Conservation (phyloP, 2,329 filamentous ascomycete genomes). For the Colletotrichum costaricense region DNA sequence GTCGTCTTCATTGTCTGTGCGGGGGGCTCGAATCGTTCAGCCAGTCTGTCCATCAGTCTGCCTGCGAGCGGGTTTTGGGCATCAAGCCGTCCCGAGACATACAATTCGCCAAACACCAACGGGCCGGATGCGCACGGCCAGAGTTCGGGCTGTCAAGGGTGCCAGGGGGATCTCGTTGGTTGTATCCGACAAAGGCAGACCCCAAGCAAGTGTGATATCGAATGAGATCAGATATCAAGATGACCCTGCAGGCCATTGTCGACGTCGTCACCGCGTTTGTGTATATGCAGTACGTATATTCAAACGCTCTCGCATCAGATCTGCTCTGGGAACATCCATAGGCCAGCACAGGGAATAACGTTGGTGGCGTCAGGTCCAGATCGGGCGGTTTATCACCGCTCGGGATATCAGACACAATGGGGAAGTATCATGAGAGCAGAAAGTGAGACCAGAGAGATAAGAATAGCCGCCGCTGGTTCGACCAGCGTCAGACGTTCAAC, state of each 20-base stretch:
- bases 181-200: not conserved
- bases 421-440: not conserved
- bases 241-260: not conserved
- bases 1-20: not conserved
- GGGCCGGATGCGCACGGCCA: not conserved
- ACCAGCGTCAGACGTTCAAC: not conserved
- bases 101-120: not conserved
- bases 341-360: not conserved
- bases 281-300: not conserved
- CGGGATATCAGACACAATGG: not conserved
- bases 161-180: not conserved
- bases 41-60: not conserved
- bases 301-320: not conserved
- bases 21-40: not conserved
- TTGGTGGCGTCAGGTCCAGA: not conserved
- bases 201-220: not conserved
- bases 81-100: not conserved
- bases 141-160: not conserved
- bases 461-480: not conserved
- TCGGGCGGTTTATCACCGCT: not conserved
- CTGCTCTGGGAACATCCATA: not conserved
- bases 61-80: not conserved
- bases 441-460: not conserved
- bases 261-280: not conserved
- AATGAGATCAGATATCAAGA: conserved; percentile 11